Evolutionary conservation across 2,329 filamentous ascomycete species (phyloP), one percentile per base, ranked within the genome.

Genomic region (Cadophora sp.): DNA sequence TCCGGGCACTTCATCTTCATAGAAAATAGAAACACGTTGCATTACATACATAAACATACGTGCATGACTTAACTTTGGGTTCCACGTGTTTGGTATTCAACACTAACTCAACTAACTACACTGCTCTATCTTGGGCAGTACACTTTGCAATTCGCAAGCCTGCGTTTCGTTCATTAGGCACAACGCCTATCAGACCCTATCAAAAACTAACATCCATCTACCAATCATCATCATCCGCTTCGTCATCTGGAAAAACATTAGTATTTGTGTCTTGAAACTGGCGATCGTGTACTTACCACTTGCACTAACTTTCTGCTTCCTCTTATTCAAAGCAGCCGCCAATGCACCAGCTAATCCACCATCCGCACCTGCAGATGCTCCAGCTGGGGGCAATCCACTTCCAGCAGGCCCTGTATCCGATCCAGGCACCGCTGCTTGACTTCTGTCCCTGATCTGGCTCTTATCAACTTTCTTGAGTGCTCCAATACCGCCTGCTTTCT

Each of bases 241-340:
- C 91, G 73, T 94, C 91, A 81, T 94, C 91, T 94, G 72, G 41
- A 70, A 24, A 68, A 74, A 69, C 71, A 58, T 77, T 71, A 78
- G 66, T 60, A 67, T 33, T 1, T 39, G 43, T 20, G 3, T 24
- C 11, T 27, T 39, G 14, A 22, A 8, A 13, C 13, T 43, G 13
- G 16, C 4, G 41, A 24, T 45, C 59, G 27, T 50, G 65, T 63
- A 90, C 92, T 88, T 88, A 97, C 95, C 95, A 84, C 93, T 97
- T 78, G 92, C 91, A 81, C 92, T 93, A 78, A 97, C 95, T 84
- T 97, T 97, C 80, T 93, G 89, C 83, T 97, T 97, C 79, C 95
- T 86, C 81, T 92, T 91, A 76, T 90, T 88, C 74, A 94, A 80
- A 66, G 91, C 91, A 68, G 88, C 90, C 67, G 92, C 92, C 73